Evolutionary conservation across 2,329 filamentous ascomycete species (phyloP).

Genomic region (Ophiostoma pallidulum): DNA sequence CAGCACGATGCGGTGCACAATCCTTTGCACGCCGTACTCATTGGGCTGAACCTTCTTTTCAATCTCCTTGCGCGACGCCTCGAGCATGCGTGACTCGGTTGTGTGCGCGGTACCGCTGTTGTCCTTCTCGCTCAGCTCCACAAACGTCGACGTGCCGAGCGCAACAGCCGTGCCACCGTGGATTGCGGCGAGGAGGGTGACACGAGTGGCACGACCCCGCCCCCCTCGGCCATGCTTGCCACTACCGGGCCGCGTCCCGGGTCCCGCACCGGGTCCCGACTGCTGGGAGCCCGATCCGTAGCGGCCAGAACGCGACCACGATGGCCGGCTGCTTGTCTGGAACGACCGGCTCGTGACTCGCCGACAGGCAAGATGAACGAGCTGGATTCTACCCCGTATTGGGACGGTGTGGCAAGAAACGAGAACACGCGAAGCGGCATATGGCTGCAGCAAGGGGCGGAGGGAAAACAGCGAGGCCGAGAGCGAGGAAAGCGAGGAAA

Average conservation of each 20-base stretch:
- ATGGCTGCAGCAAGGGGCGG: not conserved
- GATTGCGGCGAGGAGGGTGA: slow-evolving; percentile 29
- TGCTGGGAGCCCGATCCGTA: too few relatives aligned
- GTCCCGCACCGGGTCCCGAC: too few relatives aligned
- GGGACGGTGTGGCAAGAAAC: too few relatives aligned
- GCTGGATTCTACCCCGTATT: too few relatives aligned
- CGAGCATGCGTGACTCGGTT: slow-evolving; percentile 76
- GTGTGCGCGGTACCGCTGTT: slow-evolving; percentile 49
- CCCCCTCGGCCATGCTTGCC: too few relatives aligned
- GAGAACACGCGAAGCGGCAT: not conserved
- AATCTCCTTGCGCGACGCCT: slow-evolving; percentile 70
- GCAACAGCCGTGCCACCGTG: slow-evolving; percentile 28
- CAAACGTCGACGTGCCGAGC: slow-evolving; percentile 47
- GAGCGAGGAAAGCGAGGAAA: not conserved
- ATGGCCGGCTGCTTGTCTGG: too few relatives aligned
- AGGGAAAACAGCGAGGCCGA: not conserved
- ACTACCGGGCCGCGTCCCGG: too few relatives aligned
- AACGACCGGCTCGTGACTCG: too few relatives aligned
- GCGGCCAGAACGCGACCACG: too few relatives aligned
- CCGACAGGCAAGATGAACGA: too few relatives aligned
- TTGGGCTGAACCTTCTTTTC: slow-evolving; percentile 45
- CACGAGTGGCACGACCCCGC: slow-evolving; percentile 6
- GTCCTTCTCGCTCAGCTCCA: slow-evolving; percentile 47
- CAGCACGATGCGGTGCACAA: slow-evolving; percentile 51
- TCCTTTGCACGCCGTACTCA: slow-evolving; percentile 47